A percentile compares a stretch with the other conserved stretches of the same genome.
Evolutionary conservation across 768 basidiomycete species (phyloP).

Genomic region (Pleurotus citrinopileatus): DNA sequence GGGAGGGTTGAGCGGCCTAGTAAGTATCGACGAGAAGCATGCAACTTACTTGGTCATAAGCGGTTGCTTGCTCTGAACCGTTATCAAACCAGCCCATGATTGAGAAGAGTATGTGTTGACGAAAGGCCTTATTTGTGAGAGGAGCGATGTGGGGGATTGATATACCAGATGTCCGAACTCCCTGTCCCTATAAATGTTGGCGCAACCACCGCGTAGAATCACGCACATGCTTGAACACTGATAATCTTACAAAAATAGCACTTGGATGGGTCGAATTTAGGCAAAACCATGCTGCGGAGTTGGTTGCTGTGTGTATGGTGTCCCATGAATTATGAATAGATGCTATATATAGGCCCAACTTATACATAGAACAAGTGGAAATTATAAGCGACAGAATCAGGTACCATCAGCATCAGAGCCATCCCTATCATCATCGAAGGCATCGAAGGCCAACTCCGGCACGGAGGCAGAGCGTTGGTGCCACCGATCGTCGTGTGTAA

Average conservation of each 20-base stretch:
- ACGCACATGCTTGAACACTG: too few relatives aligned
- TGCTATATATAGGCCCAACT: not conserved
- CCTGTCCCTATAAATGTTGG: too few relatives aligned
- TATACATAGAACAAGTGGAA: constrained; percentile 9
- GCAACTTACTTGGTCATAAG: constrained; percentile 29
- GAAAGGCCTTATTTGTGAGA: not conserved
- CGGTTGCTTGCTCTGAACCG: constrained; percentile 36
- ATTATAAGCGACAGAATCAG: not conserved
- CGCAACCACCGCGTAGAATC: too few relatives aligned
- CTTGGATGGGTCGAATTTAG: too few relatives aligned
- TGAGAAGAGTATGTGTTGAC: constrained; percentile 12
- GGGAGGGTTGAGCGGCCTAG: constrained; percentile 25
- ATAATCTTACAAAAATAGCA: too few relatives aligned
- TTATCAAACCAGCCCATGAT: constrained; percentile 41
- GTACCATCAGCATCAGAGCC: not conserved
- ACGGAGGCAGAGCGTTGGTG: not conserved
- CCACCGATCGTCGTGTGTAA: constrained; percentile 11
- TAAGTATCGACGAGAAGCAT: not conserved
- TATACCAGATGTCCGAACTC: not conserved
- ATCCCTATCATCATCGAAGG: not conserved
- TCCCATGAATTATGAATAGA: too few relatives aligned
- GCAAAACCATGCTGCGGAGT: too few relatives aligned
- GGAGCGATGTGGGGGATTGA: not conserved
- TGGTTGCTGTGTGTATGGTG: too few relatives aligned
- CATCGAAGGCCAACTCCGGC: not conserved